Conservation (phyloP, 805 yeast genomes). For the Martiniozyma abietophila region DNA sequence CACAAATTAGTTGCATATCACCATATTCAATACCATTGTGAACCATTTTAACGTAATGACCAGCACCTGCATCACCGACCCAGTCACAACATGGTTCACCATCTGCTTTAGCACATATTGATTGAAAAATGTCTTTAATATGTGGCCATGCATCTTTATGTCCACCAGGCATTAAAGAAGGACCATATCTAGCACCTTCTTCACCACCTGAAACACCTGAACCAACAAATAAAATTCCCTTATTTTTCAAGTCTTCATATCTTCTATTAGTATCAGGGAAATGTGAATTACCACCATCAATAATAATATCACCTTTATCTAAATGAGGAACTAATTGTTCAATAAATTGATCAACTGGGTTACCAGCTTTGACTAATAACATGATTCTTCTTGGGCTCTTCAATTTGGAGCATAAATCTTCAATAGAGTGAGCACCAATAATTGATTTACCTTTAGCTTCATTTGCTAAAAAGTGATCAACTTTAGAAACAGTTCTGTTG, state of each 20-base stretch:
- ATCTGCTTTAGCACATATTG: conserved; percentile 90
- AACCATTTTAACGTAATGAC: conserved; percentile 99
- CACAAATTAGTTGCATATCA: conserved; percentile 98
- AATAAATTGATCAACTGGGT: conserved; percentile 88
- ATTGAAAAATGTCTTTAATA: conserved; percentile 92
- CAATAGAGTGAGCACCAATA: conserved; percentile 89
- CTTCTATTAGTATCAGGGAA: conserved; percentile 99
- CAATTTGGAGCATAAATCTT: conserved; percentile 78
- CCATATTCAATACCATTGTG: conserved; percentile 99
- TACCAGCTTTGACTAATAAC: conserved; percentile 92
- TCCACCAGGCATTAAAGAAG: conserved; percentile 99
- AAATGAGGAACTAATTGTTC: conserved; percentile 80
- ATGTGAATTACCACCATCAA: conserved; percentile 99
- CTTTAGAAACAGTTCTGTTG: conserved; percentile 96
- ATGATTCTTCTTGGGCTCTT: conserved; percentile 97
- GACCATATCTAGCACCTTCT: conserved; percentile 99
- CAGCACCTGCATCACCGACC: conserved; percentile 99
- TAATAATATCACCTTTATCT: conserved; percentile 96
- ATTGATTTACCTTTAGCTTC: conserved; percentile 98
- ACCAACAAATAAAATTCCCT: conserved; percentile 91
- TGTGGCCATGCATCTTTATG: conserved; percentile 97
- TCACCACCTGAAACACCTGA: conserved; percentile 99
- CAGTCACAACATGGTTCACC: conserved; percentile 99
- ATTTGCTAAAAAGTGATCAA: conserved; percentile 84
- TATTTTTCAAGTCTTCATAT: conserved; percentile 73